phyloP scores from a whole-genome alignment of 2,329 filamentous ascomycete genomes.

The Pseudogymnoascus sp. region DNA sequence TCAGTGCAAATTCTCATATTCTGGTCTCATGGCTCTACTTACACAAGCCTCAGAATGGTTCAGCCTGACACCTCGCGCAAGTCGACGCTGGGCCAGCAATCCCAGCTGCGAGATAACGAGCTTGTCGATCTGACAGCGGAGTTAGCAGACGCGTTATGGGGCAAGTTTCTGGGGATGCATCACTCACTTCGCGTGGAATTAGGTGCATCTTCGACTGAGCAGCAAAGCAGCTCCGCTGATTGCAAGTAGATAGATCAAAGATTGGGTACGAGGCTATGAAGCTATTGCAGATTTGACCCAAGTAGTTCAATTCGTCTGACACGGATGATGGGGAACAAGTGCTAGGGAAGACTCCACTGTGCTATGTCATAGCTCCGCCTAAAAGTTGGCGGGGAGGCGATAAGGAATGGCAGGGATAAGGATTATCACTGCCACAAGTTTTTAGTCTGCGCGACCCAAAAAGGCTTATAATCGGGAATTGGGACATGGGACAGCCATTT shows the following conservation, averaged over 20 bases:
- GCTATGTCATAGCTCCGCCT: slow-evolving; percentile 7
- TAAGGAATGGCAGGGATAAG: slow-evolving; percentile 2
- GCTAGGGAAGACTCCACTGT: slow-evolving; percentile 2
- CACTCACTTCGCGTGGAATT: slow-evolving; percentile 41
- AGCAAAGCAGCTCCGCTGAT: not conserved
- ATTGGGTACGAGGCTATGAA: not conserved
- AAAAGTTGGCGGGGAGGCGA: not conserved
- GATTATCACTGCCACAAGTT: not conserved
- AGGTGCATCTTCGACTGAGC: slow-evolving; percentile 36
- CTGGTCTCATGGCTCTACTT: slow-evolving; percentile 20
- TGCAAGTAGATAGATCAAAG: not conserved
- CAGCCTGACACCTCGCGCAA: slow-evolving; percentile 79
- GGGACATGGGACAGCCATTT: not conserved
- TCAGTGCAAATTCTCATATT: not conserved
- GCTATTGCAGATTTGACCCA: slow-evolving; percentile 5
- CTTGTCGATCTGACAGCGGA: slow-evolving; percentile 76
- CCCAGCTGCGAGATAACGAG: slow-evolving; percentile 86
- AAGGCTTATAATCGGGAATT: not conserved
- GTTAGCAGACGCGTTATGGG: not conserved
- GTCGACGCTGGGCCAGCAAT: slow-evolving; percentile 74
- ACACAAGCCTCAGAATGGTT: slow-evolving; percentile 88
- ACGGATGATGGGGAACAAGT: not conserved
- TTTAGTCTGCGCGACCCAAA: not conserved
- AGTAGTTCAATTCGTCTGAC: not conserved
- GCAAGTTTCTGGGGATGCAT: not conserved